phyloP scores from a whole-genome alignment of 441 rosid species.

The Pelargonium cotyledonis region DNA sequence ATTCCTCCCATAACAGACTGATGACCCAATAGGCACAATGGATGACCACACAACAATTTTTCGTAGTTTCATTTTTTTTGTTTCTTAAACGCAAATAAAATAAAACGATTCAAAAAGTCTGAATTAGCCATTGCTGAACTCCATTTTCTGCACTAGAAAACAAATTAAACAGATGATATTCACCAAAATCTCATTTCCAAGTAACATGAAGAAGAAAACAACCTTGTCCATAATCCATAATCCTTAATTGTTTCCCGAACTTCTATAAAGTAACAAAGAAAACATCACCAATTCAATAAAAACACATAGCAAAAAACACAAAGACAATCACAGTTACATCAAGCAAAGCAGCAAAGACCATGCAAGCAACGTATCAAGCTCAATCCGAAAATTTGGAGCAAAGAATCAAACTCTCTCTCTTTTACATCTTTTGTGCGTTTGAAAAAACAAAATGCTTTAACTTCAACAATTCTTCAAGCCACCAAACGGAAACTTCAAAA shows the following conservation, averaged over 20 bases:
- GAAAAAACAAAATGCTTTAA: neutral
- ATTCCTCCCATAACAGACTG: neutral
- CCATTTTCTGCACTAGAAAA: neutral
- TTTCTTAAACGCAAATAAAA: neutral
- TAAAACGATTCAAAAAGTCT: neutral
- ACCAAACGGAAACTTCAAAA: neutral
- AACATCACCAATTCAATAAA: neutral
- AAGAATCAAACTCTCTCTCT: conserved; percentile 20
- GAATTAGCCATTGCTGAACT: neutral
- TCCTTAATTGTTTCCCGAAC: conserved; percentile 27
- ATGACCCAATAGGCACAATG: neutral
- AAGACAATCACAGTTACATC: conserved; percentile 6
- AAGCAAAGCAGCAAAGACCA: conserved; percentile 7
- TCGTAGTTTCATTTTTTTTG: neutral
- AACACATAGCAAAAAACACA: neutral
- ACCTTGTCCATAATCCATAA: conserved; percentile 40
- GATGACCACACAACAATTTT: neutral
- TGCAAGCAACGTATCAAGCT: conserved; percentile 32
- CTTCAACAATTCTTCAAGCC: neutral
- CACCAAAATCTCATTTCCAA: neutral
- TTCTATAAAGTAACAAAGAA: neutral
- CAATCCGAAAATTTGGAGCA: conserved; percentile 15
- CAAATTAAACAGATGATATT: too few relatives aligned
- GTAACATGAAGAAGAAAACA: neutral
- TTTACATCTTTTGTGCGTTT: neutral